Base-by-base conservation (phyloP, 2,329 filamentous ascomycete species). In the Paecilomyces formosus region DNA sequence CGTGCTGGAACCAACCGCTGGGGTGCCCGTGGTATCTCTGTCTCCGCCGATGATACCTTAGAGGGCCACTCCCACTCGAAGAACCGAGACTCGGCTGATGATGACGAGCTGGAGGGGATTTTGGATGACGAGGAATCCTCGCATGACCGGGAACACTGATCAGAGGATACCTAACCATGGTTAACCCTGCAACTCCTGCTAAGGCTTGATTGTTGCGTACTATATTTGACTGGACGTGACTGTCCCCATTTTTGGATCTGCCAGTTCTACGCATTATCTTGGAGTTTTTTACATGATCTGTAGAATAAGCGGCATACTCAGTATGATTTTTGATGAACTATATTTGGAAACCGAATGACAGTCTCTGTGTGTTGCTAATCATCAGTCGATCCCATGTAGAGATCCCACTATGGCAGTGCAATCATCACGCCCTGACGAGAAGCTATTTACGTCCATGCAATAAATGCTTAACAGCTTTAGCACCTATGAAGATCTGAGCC, bases 21-120 rank as follows among this genome's bases (percentile, higher is more conserved):
- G 84, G 83, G 84, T 8, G 73, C 77, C 2, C 74, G 82, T 57
- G 83, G 84, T 15, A 82, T 86, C 50, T 84, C 81, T 2, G 80
- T 86, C 2, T 82, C 81, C 21, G 84, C 84, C 0, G 84, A 86
- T 64, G 83, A 86, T 55, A 75, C 74, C 0, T 56, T 77, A 57
- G 70, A 67, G n/a, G 64, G 67, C 12, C 64, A 67, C 15, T 63
- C 56, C n/a, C 63, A 57, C 4, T 51, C 59, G 24, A 57, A 57
- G 33, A 45, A 54, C 22, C 57, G 57, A 39, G 57, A 56, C 24
- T 54, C 58, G 13, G 59, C 62, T 4, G 54, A 61, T 30, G 58
- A 62, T 9, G 58, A 56, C 18, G 30, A 31, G 30, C 26, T 63
- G 52, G 64, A 64, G 35, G 66, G 59, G 9, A 65, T 68, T 51